Conservation (phyloP, 2,329 filamentous ascomycete species). For the Coleophoma cylindrospora region DNA sequence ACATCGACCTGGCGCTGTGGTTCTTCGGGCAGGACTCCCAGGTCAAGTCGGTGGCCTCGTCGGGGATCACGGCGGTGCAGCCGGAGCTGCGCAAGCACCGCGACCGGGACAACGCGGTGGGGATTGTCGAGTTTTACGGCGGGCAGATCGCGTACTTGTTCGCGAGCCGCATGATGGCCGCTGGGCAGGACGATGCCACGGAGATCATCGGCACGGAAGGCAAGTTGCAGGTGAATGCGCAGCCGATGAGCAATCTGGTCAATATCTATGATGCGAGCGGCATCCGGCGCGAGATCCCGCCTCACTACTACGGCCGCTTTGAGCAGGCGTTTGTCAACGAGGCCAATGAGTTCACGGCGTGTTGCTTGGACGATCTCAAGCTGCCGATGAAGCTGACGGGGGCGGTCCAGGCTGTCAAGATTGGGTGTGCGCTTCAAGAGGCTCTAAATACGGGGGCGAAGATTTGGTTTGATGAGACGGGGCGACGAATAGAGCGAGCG, state of each 20-base stretch:
- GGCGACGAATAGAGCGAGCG: conserved; percentile 22
- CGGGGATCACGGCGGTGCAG: conserved; percentile 53
- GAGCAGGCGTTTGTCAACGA: conserved; percentile 57
- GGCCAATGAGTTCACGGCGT: conserved; percentile 55
- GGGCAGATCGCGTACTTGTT: conserved; percentile 61
- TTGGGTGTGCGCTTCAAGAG: conserved; percentile 44
- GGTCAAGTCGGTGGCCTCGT: conserved; percentile 48
- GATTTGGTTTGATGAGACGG: conserved; percentile 51
- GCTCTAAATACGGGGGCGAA: conserved; percentile 46
- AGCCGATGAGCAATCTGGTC: conserved; percentile 48
- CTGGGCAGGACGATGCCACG: conserved; percentile 60
- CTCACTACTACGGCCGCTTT: conserved; percentile 58
- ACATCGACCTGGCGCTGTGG: conserved; percentile 43
- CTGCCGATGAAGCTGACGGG: conserved; percentile 50
- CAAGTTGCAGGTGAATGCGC: conserved; percentile 54
- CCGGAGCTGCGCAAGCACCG: conserved; percentile 49
- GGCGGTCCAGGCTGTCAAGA: conserved; percentile 37
- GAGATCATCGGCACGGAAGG: conserved; percentile 64
- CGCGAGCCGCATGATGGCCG: conserved; percentile 60
- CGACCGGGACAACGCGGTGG: conserved; percentile 57
- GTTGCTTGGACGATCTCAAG: conserved; percentile 47
- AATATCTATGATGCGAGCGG: conserved; percentile 46
- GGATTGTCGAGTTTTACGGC: conserved; percentile 59
- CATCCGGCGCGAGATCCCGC: conserved; percentile 52
- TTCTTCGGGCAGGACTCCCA: conserved; percentile 50